Percentiles rank a stretch among this genome's conserved stretches.
phyloP scores from a whole-genome alignment of 1,139 yeast species.

The Candida sp. region DNA sequence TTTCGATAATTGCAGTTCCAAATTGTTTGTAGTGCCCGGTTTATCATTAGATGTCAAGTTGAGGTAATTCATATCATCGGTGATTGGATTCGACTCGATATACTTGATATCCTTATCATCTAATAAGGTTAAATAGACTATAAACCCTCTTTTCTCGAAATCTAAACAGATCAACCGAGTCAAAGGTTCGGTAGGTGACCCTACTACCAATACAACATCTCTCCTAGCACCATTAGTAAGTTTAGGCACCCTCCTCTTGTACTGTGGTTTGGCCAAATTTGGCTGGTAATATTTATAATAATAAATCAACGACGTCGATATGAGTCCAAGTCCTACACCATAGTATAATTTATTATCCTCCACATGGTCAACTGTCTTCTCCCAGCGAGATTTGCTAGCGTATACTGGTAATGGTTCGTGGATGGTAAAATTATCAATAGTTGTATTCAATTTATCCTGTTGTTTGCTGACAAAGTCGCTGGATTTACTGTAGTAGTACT shows the following conservation, averaged over 20 bases:
- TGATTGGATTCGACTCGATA: slow-evolving; percentile 55
- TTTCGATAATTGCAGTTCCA: slow-evolving; percentile 29
- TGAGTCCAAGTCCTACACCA: slow-evolving; percentile 27
- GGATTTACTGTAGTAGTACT: slow-evolving; percentile 20
- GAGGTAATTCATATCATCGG: slow-evolving; percentile 47
- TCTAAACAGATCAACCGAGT: slow-evolving; percentile 70
- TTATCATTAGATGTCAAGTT: slow-evolving; percentile 21
- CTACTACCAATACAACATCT: slow-evolving; percentile 71
- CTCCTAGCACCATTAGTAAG: slow-evolving; percentile 68
- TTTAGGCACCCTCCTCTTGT: slow-evolving; percentile 57
- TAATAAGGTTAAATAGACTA: slow-evolving; percentile 71
- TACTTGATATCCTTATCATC: slow-evolving; percentile 61
- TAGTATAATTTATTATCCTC: slow-evolving; percentile 13
- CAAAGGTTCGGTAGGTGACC: slow-evolving; percentile 76
- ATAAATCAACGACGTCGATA: slow-evolving; percentile 9
- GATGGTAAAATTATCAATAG: not conserved
- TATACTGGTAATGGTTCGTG: slow-evolving; percentile 10
- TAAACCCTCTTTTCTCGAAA: slow-evolving; percentile 74
- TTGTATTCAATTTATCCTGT: slow-evolving; percentile 16
- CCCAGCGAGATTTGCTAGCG: slow-evolving; percentile 4
- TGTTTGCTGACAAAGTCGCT: slow-evolving; percentile 21
- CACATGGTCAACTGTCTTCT: slow-evolving; percentile 9
- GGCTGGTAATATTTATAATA: not conserved
- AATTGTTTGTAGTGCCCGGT: slow-evolving; percentile 12
- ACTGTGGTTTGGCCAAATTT: slow-evolving; percentile 7